phyloP scores from a whole-genome alignment of 2,329 filamentous ascomycete genomes.

The Talaromyces sp. region DNA sequence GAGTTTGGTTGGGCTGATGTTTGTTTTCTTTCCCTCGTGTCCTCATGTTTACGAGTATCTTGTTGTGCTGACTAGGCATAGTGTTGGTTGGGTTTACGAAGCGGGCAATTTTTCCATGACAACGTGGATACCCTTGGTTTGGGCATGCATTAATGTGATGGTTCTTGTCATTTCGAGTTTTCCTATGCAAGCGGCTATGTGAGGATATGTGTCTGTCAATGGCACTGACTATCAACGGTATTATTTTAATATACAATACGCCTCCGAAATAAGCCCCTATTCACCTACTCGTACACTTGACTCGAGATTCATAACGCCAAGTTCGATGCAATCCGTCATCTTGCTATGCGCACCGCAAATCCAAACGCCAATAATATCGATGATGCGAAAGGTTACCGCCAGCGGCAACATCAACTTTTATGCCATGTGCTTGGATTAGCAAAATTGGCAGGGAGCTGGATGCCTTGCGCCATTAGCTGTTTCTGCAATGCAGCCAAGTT shows the following conservation, averaged over 20 bases:
- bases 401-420: conserved; percentile 31
- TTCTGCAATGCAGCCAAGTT: conserved; percentile 39
- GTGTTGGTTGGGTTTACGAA: conserved; percentile 75
- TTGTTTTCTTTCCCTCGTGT: conserved; percentile 35
- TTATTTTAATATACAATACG: not conserved
- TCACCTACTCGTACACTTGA: not conserved
- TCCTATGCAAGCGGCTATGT: conserved; percentile 86
- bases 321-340: conserved; percentile 8
- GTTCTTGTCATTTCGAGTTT: conserved; percentile 84
- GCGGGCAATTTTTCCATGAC: conserved; percentile 86
- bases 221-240: not conserved
- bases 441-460: conserved; percentile 34
- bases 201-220: conserved; percentile 29
- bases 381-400: conserved; percentile 11
- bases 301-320: conserved; percentile 10
- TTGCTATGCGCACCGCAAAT: not conserved
- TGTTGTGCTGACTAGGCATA: conserved; percentile 32
- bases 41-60: not conserved
- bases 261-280: not conserved
- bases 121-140: conserved; percentile 88
- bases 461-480: conserved; percentile 36
- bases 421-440: conserved; percentile 41
- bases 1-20: conserved; percentile 78
- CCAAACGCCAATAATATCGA: conserved; percentile 3
- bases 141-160: conserved; percentile 80